These are phyloP conservation scores for Venturia oleaginea DNA, from an alignment of 2,329 filamentous ascomycete species.

Conservation along the genomic window DNA sequence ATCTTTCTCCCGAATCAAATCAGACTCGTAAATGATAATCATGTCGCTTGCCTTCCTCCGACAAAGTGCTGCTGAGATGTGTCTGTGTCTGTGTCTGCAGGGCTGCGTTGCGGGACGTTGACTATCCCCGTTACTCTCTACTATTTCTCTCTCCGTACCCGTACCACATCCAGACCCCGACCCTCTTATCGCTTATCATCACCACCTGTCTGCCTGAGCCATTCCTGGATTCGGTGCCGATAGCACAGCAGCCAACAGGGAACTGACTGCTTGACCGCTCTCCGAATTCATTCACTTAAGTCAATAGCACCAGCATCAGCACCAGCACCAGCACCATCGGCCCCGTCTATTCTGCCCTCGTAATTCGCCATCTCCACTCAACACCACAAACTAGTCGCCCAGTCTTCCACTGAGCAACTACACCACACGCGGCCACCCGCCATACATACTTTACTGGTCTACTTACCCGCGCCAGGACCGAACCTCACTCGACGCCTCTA, in stretches of 20 bases:
- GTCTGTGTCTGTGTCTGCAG: not conserved
- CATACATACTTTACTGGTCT: not conserved
- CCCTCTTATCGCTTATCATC: conserved; percentile 2
- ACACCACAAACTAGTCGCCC: not conserved
- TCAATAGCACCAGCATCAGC: not conserved
- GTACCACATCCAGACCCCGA: too few relatives aligned
- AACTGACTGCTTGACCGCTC: not conserved
- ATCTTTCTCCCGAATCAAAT: not conserved
- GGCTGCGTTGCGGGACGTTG: not conserved
- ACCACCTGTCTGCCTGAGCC: not conserved
- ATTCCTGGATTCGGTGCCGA: not conserved
- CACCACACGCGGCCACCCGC: not conserved
- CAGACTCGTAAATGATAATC: not conserved
- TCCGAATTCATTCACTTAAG: not conserved
- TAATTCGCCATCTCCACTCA: not conserved
- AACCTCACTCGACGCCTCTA: not conserved
- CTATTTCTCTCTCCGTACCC: too few relatives aligned
- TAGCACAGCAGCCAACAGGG: not conserved
- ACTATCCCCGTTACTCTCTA: not conserved
- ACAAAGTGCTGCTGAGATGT: too few relatives aligned
- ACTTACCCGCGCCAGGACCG: not conserved
- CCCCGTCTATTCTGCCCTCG: not conserved
- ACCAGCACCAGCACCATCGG: too few relatives aligned
- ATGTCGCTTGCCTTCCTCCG: not conserved
- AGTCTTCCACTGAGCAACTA: not conserved